Evolutionary conservation across 2,329 filamentous ascomycete genomes (phyloP), one percentile per base, ranked within the genome.

Genomic region (Colletotrichum sp.): DNA sequence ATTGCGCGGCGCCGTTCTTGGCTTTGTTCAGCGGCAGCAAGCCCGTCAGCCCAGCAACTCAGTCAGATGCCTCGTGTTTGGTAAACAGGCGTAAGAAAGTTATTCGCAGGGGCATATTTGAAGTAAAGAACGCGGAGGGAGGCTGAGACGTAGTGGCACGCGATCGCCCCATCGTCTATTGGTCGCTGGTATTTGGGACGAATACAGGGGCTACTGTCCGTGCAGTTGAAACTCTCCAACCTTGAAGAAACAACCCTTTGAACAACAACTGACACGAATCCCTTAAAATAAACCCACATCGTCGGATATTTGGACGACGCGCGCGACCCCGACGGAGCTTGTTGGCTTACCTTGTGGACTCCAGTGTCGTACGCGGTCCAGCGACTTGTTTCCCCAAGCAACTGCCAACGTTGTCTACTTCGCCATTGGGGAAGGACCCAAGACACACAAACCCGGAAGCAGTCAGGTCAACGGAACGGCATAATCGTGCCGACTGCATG

Each of bases 181-280:
- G 70, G 74, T 60, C 36, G 70, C 30, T 56, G 28, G 64, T 28
- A 73, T 48, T 73, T 58, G 43, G 56, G 73, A 74, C 48, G 74
- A 69, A 69, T 69, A 76, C 70, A 76, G 74, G 70, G 74, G 74
- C 64, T 58, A 22, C 66, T 52, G 74, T 71, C 74, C 65, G 64
- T 76, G 52, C 74, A 25, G 60, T 65, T 74, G 74, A 76, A 74
- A 76, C 70, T 65, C 27, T 22, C n/a, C 60, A 69, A 65, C 70
- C 74, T 72, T 28, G 70, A 52, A 69, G 56, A 76, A 69, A 69
- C 70, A 69, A 66, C 65, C 43, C 52, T 65, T 74, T 67, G 22
- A 64, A 39, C 28, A 43, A 67, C 65, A 67, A 56, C 65, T 36
- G 48, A 56, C 52, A 66, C 72, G 39, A 66, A 61, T 43, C 39